phyloP scores from a whole-genome alignment of 1,284 basidiomycete genomes.

The Rhodotorula sp. region DNA sequence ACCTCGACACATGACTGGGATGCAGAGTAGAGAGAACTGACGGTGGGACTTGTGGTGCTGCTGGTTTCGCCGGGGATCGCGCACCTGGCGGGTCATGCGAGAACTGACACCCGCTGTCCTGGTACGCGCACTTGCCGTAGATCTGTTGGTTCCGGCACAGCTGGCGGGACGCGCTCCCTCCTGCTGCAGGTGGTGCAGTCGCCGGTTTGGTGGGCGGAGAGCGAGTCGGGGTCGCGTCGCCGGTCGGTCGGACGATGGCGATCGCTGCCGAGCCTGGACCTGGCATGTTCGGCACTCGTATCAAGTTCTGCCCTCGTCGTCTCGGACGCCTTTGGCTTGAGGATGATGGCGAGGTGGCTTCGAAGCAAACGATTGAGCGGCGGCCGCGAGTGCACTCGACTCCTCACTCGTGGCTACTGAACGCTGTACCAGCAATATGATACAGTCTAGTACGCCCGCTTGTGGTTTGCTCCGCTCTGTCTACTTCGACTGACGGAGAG shows the following conservation, averaged over 20 bases:
- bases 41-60: not conserved
- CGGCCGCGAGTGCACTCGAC: no score
- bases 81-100: slow-evolving; percentile 27
- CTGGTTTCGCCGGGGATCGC: not conserved
- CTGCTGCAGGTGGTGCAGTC: slow-evolving; percentile 2
- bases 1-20: not conserved
- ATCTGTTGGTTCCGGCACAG: slow-evolving; percentile 41
- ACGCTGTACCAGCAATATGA: no score
- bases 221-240: not conserved
- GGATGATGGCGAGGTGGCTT: not conserved
- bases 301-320: not conserved
- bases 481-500: no score
- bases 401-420: no score
- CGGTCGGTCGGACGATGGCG: slow-evolving; percentile 21
- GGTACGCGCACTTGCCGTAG: slow-evolving; percentile 40
- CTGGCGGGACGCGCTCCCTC: not conserved
- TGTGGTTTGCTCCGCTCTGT: no score
- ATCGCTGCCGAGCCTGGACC: slow-evolving; percentile 16
- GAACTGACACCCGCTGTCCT: slow-evolving; percentile 37
- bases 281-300: not conserved
- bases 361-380: not conserved
- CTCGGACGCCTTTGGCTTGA: not conserved
- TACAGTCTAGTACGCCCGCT: no score
- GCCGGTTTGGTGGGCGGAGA: slow-evolving; percentile 13
- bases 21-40: not conserved